Evolutionary conservation across 768 basidiomycete species (phyloP), one percentile per base, ranked within the genome.

Genomic region (Pleurotus giganteus): DNA sequence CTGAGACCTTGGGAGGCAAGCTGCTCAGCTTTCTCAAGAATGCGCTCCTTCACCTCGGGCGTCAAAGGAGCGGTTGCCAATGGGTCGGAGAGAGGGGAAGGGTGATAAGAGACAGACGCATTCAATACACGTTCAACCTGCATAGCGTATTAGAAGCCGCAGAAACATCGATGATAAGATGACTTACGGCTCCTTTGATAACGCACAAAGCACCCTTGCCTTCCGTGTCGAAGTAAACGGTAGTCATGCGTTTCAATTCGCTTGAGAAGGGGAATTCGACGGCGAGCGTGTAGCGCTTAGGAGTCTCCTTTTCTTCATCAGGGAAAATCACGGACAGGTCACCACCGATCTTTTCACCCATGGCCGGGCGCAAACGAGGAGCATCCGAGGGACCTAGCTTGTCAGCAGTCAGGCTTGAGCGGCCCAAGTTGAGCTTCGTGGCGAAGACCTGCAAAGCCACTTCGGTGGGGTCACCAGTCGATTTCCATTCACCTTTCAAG

Each of bases 361-460:
- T 62, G 26, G 64, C 61, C 2, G 69, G 69, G 27, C 67, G 59
- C 4, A 68, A 66, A 5, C 66, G 67, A 12, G 63, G 61, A 23
- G 32, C 55, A 9, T 49, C 42, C 21, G 61, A 61, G 44, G 49
- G 36, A 4, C 66, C 65, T 12, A 60, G 52, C 12, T 60, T 57
- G 51, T 71, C 69, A 8, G 57, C 31, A 5, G 68, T 66, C 12
- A 74, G 59, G n/a, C 54, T 62, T 13, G 68, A 53, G 15, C 69
- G 66, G 4, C 80, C 79, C 39, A 75, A 70, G 1, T 72, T 71
- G 42, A 81, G 69, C 56, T 77, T 79, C 49, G 74, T 72, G 1
- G 80, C 79, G 53, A 81, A 79, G 19, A 81, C 79, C 59, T 81
- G 80, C 3, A 82, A 71, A 3, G 80, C 80, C 7, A 81, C 74